A percentile compares a stretch with the other conserved stretches of the same genome.
These are phyloP conservation scores for Vaccinium vitisidaea DNA, from an alignment of 148 eudicot genomes.

Conservation along the genomic window DNA sequence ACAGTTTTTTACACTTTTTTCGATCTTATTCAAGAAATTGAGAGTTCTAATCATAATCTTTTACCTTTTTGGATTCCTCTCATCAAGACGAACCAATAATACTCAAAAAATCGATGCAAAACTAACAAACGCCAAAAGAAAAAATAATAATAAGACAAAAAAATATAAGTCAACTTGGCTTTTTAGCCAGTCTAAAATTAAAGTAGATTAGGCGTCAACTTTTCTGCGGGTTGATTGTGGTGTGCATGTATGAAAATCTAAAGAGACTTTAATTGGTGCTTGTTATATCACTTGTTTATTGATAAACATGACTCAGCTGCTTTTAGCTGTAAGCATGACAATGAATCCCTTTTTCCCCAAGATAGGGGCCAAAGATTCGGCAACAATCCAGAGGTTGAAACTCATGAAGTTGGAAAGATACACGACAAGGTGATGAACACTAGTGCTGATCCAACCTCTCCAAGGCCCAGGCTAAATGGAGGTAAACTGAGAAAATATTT, in stretches of 20 bases:
- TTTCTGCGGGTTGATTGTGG: background rate
- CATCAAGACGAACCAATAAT: too few species aligned
- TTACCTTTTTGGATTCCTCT: too few species aligned
- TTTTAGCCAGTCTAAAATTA: background rate
- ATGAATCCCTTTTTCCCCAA: background rate
- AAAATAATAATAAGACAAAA: too few species aligned
- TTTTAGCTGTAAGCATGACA: background rate
- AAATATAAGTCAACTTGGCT: too few species aligned
- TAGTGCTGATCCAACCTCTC: constrained; percentile 17
- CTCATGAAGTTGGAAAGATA: constrained; percentile 20
- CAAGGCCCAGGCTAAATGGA: background rate
- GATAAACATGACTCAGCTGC: background rate
- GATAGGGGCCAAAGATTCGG: background rate
- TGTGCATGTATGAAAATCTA: background rate
- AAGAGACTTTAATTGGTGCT: background rate
- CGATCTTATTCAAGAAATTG: too few species aligned
- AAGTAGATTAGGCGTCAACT: background rate
- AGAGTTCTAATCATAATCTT: too few species aligned
- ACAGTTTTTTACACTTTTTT: too few species aligned
- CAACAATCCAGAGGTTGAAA: constrained; percentile 1
- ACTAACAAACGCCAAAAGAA: too few species aligned
- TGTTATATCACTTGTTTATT: background rate
- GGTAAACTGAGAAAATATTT: background rate
- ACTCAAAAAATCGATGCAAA: too few species aligned
- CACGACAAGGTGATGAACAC: constrained; percentile 13